phyloP scores from a whole-genome alignment of 2,329 filamentous ascomycete genomes.

The Thermoascus crustaceus region DNA sequence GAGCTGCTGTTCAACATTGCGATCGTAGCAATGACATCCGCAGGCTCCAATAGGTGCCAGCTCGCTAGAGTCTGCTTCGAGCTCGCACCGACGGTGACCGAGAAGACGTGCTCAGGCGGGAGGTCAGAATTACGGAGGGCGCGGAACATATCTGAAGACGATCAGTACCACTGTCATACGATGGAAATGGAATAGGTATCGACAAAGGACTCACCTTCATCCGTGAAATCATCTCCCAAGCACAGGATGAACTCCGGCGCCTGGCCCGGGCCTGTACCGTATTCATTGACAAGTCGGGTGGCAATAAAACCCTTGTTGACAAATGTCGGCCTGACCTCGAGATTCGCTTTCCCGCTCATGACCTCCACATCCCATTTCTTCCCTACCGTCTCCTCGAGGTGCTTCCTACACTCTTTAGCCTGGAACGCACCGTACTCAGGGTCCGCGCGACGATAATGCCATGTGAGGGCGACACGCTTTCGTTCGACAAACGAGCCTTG shows the following conservation, averaged over 20 bases:
- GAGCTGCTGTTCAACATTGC: constrained; percentile 43
- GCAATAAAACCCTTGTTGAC: constrained; percentile 98
- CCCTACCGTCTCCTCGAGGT: constrained; percentile 67
- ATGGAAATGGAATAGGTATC: not conserved
- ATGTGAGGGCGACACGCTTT: constrained; percentile 89
- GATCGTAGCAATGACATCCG: constrained; percentile 69
- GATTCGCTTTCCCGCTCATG: constrained; percentile 92
- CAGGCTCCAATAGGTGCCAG: constrained; percentile 82
- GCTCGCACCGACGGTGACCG: constrained; percentile 83
- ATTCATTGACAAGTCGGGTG: constrained; percentile 69
- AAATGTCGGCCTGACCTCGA: constrained; percentile 92
- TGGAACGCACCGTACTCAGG: constrained; percentile 76
- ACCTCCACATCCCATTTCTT: constrained; percentile 87
- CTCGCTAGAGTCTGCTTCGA: constrained; percentile 85
- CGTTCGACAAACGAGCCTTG: constrained; percentile 88
- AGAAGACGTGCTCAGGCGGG: constrained; percentile 64
- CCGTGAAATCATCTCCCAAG: constrained; percentile 90
- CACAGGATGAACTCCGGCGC: constrained; percentile 82
- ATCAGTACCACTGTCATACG: constrained; percentile 2
- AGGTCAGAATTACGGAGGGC: constrained; percentile 56
- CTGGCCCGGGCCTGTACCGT: constrained; percentile 48
- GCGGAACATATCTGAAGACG: constrained; percentile 64
- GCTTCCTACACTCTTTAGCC: constrained; percentile 70
- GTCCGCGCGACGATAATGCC: constrained; percentile 92
- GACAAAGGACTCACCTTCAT: constrained; percentile 62